Base-by-base conservation (phyloP, 495 filamentous ascomycete genomes). In the Physcia stellaris region DNA sequence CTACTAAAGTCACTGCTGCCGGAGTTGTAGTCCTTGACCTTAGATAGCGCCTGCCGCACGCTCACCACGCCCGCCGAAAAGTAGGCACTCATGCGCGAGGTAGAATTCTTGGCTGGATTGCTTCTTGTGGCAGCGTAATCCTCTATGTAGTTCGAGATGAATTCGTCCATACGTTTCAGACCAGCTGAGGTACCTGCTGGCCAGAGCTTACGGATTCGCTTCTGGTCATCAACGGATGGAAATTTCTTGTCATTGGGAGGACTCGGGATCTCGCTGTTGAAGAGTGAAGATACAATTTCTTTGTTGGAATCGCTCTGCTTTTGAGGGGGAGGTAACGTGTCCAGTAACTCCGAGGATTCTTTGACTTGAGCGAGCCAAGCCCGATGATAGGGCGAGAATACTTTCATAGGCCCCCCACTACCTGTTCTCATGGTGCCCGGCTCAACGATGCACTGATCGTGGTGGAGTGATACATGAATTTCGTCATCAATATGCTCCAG, bases 381-480 rank as follows among this genome's bases (percentile, higher is more conserved):
- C 13, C 47, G 53, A 41, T 62, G 58, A 35, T 63, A 62, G 6
- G 58, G 62, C 0, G 55, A 57, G 51, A 64, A 66, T 27, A 66
- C 62, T 34, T 64, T 63, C 46, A 56, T 57, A 0, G 62, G 62
- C 9, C 48, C 56, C 4, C 57, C 62, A 6, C 31, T 39, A 3
- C 48, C 46, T 0, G 50, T 61, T 2, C 20, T 49, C 24, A 66
- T 43, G 2, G 44, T 52, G 2, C 57, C 59, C 9, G 62, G 62
- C 18, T 54, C 50, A 21, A 64, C 50, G 19, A 62, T 54, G 1
- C 55, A 57, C 33, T 66, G 62, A 43, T 66, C 62, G 32, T 66
- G 62, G 29, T 53, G 26, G 0, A 60, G 26, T 1, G 45, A 51
- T 1, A 51, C 10, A 9, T 52, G 46, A n/a, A 50, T 48, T 10